Percentiles rank a stretch among this genome's conserved stretches.
phyloP scores from a whole-genome alignment of 2,329 filamentous ascomycete genomes.

The Aureobasidium sp. region DNA sequence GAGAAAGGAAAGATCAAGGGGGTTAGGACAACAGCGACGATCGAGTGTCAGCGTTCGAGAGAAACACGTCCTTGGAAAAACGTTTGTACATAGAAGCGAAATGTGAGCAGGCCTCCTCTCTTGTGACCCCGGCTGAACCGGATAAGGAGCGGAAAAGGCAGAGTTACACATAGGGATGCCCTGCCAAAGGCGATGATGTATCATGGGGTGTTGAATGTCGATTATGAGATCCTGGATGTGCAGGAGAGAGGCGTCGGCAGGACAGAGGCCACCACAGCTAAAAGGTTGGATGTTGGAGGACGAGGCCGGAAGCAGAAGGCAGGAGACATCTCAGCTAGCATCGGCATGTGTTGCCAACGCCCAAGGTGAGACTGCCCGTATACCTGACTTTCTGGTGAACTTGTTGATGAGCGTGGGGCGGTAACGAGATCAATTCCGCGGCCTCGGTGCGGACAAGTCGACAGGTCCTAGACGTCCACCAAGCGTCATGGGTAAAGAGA shows the following conservation, averaged over 20 bases:
- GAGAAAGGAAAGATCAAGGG: neutral
- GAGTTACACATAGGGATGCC: neutral
- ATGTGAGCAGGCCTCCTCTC: neutral
- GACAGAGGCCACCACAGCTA: neutral
- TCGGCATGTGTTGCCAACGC: neutral
- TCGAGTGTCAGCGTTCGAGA: neutral
- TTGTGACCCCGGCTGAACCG: neutral
- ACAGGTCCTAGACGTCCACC: neutral
- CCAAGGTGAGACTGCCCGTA: neutral
- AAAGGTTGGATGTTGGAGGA: neutral
- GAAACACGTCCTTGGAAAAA: neutral
- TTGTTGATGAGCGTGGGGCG: neutral
- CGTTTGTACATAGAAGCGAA: conserved; percentile 9
- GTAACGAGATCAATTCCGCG: neutral
- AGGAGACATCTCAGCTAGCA: neutral
- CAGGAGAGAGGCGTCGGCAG: neutral
- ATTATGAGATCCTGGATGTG: neutral
- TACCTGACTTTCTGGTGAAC: neutral
- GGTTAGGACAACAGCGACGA: neutral
- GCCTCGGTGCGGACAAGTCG: neutral
- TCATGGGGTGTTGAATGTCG: neutral
- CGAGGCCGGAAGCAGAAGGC: neutral
- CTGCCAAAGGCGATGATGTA: neutral
- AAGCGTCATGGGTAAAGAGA: neutral
- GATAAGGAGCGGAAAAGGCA: neutral